A percentile compares a stretch with the other conserved stretches of the same genome.
These are phyloP conservation scores for Periconia digitata DNA, from an alignment of 2,329 filamentous ascomycete genomes.

Conservation along the genomic window DNA sequence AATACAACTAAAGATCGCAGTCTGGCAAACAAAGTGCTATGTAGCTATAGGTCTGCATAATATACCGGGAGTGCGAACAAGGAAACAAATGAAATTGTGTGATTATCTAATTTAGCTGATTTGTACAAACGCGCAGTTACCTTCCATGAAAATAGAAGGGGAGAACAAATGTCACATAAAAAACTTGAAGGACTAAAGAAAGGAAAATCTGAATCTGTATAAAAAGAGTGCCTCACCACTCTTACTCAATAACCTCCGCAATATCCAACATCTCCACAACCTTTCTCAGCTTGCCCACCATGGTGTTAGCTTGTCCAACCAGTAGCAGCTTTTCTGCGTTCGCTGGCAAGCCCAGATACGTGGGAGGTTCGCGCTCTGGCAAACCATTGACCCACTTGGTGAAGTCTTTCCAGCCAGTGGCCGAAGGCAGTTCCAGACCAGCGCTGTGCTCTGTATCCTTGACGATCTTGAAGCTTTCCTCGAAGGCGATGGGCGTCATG, in stretches of 20 bases:
- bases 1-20: too few relatives aligned
- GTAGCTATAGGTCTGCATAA: too few relatives aligned
- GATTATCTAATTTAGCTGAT: too few relatives aligned
- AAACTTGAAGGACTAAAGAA: neutral
- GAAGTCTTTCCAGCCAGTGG: conserved; percentile 83
- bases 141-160: too few relatives aligned
- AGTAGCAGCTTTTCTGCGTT: conserved; percentile 96
- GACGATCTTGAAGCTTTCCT: conserved; percentile 88
- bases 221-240: neutral
- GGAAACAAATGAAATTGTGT: too few relatives aligned
- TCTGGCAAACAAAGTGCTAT: too few relatives aligned
- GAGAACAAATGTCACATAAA: neutral
- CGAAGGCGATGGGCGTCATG: conserved; percentile 86
- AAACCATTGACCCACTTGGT: conserved; percentile 87
- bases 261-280: conserved; percentile 88
- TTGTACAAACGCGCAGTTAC: too few relatives aligned
- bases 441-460: conserved; percentile 58
- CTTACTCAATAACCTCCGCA: conserved; percentile 55
- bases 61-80: too few relatives aligned
- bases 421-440: conserved; percentile 72
- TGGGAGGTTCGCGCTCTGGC: conserved; percentile 93
- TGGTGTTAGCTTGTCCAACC: conserved; percentile 80
- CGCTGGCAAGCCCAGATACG: conserved; percentile 87
- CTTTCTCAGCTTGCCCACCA: conserved; percentile 81
- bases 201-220: neutral